Evolutionary conservation across 2,329 filamentous ascomycete genomes (phyloP), one percentile per base, ranked within the genome.

Genomic region (Botrytis fragariae): DNA sequence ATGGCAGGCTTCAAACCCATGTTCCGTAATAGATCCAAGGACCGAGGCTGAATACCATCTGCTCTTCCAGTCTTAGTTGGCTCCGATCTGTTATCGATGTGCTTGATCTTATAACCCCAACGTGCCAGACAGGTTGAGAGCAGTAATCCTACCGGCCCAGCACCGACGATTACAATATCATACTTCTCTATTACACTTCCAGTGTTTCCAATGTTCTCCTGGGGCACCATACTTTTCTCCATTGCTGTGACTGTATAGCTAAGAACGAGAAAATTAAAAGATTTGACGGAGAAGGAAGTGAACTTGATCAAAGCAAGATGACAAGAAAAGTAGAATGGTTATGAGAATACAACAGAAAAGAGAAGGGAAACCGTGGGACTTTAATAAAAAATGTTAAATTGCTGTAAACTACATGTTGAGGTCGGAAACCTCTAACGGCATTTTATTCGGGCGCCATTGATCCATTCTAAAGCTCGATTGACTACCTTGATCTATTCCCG

Each of bases 91-190:
- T 97, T 97, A 84, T 97, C 95, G 80, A 97, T 94, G 83, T 97
- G 94, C 86, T 95, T 97, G 83, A 98, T 93, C 82, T 90, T 94
- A 86, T 97, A 98, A 32, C 95, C 95, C 93, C 94, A 97, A 84
- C 94, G 88, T 74, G 93, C 93, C 75, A 98, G 88, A 81, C 93
- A 95, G 44, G 94, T 94, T 14, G 94, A 96, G 37, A 97, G 87
- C 84, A 97, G 91, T 73, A 97, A 88, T 72, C 95, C 95, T 59
- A 95, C 94, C 6, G 95, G 95, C 25, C 95, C 95, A 72, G 95
- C 95, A 76, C 95, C 95, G 72, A 97, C 87, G 77, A 97, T 94
- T 78, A 97, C 94, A 69, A 88, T 87, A 79, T 92, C 90, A 83
- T 90, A 91, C 54, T 79, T 77, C 59, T 75, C 76, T 14, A 75